Conservation (phyloP, 129 eudicot species). For the Scalesia atractyloides region DNA sequence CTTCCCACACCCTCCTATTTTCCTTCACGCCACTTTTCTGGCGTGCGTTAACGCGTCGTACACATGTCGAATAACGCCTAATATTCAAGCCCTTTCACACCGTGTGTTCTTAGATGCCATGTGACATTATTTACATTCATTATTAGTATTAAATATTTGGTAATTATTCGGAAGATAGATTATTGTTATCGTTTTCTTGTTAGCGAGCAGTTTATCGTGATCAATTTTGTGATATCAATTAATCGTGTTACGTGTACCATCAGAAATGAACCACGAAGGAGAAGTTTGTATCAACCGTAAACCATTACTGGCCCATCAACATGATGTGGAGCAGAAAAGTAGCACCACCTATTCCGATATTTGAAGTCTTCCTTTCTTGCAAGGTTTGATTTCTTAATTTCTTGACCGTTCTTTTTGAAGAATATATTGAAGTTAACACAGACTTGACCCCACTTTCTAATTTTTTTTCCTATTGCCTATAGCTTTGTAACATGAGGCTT, state of each 20-base stretch:
- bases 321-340: background rate
- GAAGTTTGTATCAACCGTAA: background rate
- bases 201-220: background rate
- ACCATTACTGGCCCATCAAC: background rate
- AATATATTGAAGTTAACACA: no score
- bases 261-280: background rate
- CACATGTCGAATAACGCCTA: conserved; percentile 42
- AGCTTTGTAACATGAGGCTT: background rate
- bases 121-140: no score
- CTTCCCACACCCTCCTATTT: no score
- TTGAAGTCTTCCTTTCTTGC: background rate
- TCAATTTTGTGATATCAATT: no score
- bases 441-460: no score
- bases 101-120: conserved; percentile 50
- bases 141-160: no score
- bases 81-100: no score
- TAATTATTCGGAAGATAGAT: no score
- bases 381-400: background rate
- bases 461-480: no score
- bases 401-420: background rate
- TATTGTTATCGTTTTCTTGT: background rate
- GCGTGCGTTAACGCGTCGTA: no score
- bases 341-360: background rate
- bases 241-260: background rate
- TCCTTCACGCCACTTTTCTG: no score